Evolutionary conservation across 352 stramenopile species (phyloP), one percentile per base, ranked within the genome.

Genomic region (Phytopythium kandeliae): DNA sequence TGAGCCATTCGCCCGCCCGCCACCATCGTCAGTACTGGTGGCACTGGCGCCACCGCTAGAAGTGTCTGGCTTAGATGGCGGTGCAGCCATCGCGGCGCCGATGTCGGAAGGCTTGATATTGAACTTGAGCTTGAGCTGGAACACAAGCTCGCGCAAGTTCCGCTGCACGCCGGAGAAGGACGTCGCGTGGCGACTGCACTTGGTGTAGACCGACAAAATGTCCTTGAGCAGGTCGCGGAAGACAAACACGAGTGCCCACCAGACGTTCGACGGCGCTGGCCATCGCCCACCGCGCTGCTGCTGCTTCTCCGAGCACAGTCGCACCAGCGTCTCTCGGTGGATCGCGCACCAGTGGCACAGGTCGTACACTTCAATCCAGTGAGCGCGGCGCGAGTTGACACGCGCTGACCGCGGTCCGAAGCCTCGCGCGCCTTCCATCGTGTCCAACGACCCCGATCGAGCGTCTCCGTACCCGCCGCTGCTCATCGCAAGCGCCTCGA

Each of bases 181-280:
- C 3, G 30, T 42, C 19, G 55, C 44, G 44, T 78, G 60, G 16
- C 51, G 55, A 37, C 34, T 26, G 48, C 62, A 76, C 37, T 71
- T 70, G 42, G 57, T 46, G 43, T 64, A 75, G 17, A 53, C 55
- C 0, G 48, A 59, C 34, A 65, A 51, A 7, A 78, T 63, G 37
- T 81, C 70, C 52, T 81, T 81, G 21, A 81, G 49, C 22, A 78
- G 56, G 38, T 81, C 70, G 24, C 67, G 67, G 28, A 81, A 51
- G 12, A 81, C 55, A 50, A 74, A 81, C 17, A 78, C 54, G 24
- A 73, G 55, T 15, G 77, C 57, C 70, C 70, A 81, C 54, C 62
- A 74, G 21, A 62, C 56, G 48, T 63, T 68, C 7, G 54, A 40
- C 3, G 67, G 58, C 6, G 67, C 15, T 12, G 54, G 21, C 67